These are phyloP conservation scores for Cadophora malorum DNA, from an alignment of 2,329 filamentous ascomycete species.

Conservation along the genomic window DNA sequence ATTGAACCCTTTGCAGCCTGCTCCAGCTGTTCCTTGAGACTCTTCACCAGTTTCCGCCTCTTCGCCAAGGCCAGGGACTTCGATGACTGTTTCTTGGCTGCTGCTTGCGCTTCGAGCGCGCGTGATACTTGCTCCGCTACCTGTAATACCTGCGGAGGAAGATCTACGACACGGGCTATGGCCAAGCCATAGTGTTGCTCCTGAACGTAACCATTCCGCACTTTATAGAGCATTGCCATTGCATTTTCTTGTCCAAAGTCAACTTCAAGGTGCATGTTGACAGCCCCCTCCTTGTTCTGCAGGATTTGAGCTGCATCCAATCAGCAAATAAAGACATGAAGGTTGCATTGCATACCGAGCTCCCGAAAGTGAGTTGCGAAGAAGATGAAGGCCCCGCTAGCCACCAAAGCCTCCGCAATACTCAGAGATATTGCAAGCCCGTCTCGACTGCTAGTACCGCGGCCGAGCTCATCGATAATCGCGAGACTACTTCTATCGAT, in stretches of 20 bases:
- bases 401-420: slow-evolving; percentile 85
- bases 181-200: slow-evolving; percentile 84
- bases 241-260: slow-evolving; percentile 63
- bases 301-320: slow-evolving; percentile 68
- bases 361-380: slow-evolving; percentile 95
- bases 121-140: slow-evolving; percentile 71
- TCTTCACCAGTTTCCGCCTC: slow-evolving; percentile 76
- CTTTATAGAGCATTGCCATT: slow-evolving; percentile 89
- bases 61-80: slow-evolving; percentile 63
- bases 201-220: slow-evolving; percentile 72
- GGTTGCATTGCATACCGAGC: slow-evolving; percentile 54
- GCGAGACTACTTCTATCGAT: slow-evolving; percentile 77
- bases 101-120: slow-evolving; percentile 63
- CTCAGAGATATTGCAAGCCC: slow-evolving; percentile 89
- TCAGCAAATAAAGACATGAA: slow-evolving; percentile 19
- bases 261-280: slow-evolving; percentile 82
- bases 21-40: slow-evolving; percentile 72
- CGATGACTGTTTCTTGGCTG: slow-evolving; percentile 64
- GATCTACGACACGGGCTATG: slow-evolving; percentile 75
- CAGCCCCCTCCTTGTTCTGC: slow-evolving; percentile 75
- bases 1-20: slow-evolving; percentile 72
- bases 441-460: slow-evolving; percentile 88
- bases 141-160: slow-evolving; percentile 71
- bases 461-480: slow-evolving; percentile 90
- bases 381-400: slow-evolving; percentile 81